Percentiles rank a stretch among this genome's conserved stretches.
Conservation (phyloP, 768 basidiomycete genomes). For the Cyathus striatus region DNA sequence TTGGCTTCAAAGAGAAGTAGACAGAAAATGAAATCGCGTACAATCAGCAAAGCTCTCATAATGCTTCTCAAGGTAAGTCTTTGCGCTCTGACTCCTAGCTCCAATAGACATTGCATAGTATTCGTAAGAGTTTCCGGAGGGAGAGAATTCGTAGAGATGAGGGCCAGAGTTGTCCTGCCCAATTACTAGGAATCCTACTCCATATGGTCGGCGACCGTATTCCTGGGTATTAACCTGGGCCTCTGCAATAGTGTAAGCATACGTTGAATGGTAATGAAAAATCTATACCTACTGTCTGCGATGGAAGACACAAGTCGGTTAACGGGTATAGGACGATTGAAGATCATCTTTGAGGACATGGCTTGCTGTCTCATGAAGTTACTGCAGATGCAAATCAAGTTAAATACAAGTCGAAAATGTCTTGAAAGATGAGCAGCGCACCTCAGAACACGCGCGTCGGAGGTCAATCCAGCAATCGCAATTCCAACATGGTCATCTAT, state of each 20-base stretch:
- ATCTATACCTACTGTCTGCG: conserved; percentile 87
- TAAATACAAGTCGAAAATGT: not conserved
- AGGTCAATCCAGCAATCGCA: conserved; percentile 97
- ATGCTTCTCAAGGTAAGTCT: conserved; percentile 96
- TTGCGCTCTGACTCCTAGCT: conserved; percentile 95
- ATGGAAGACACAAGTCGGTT: conserved; percentile 90
- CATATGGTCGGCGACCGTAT: conserved; percentile 95
- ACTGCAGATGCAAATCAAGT: conserved; percentile 32
- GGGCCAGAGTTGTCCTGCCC: conserved; percentile 96
- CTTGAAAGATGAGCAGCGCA: conserved; percentile 23
- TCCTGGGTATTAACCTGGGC: conserved; percentile 99
- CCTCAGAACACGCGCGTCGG: conserved; percentile 97
- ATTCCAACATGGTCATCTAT: conserved; percentile 99
- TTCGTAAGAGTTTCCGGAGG: conserved; percentile 94
- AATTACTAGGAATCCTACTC: conserved; percentile 97
- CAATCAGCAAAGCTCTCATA: conserved; percentile 84
- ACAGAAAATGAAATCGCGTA: conserved; percentile 32
- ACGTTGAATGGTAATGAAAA: too few species aligned
- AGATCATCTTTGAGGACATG: conserved; percentile 91
- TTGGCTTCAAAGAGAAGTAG: not conserved
- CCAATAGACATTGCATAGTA: conserved; percentile 99
- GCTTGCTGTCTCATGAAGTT: conserved; percentile 99
- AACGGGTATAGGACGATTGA: conserved; percentile 92
- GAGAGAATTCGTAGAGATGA: conserved; percentile 97
- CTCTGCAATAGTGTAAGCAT: conserved; percentile 56